Evolutionary conservation across 2,329 filamentous ascomycete genomes (phyloP).

Genomic region (Pseudogymnoascus sp.): DNA sequence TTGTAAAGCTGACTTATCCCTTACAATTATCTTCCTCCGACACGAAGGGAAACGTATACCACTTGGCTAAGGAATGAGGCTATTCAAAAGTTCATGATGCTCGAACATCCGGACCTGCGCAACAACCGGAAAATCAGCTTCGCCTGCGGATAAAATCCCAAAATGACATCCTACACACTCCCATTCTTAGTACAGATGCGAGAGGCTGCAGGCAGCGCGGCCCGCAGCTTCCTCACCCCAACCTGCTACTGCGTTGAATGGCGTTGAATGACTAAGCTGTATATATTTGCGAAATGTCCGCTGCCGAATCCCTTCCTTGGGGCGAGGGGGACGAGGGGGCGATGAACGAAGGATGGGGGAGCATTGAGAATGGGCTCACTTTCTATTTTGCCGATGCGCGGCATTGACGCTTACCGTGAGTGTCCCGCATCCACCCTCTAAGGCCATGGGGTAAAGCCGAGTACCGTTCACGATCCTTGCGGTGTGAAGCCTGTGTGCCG

Average conservation of each 20-base stretch:
- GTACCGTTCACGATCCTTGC: neutral
- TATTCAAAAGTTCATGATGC: neutral
- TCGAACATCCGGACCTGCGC: neutral
- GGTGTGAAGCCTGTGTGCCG: neutral
- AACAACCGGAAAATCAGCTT: neutral
- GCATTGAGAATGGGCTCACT: neutral
- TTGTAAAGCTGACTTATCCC: conserved; percentile 2
- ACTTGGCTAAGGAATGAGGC: neutral
- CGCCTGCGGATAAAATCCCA: neutral
- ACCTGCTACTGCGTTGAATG: neutral
- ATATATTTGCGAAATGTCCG: neutral
- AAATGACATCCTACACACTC: neutral
- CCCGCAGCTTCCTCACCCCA: conserved; percentile 5
- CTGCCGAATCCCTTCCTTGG: neutral
- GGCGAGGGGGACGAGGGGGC: neutral
- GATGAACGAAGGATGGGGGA: neutral
- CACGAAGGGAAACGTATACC: neutral
- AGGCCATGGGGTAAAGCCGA: neutral
- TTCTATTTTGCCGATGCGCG: conserved; percentile 8
- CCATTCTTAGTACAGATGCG: neutral
- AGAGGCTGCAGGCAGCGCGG: neutral
- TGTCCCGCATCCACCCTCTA: neutral
- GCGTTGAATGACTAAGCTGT: neutral
- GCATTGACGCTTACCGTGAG: conserved; percentile 5
- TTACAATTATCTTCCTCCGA: neutral